These are phyloP conservation scores for Phytophthora podocarpi DNA, from an alignment of 352 stramenopile species.

Conservation along the genomic window DNA sequence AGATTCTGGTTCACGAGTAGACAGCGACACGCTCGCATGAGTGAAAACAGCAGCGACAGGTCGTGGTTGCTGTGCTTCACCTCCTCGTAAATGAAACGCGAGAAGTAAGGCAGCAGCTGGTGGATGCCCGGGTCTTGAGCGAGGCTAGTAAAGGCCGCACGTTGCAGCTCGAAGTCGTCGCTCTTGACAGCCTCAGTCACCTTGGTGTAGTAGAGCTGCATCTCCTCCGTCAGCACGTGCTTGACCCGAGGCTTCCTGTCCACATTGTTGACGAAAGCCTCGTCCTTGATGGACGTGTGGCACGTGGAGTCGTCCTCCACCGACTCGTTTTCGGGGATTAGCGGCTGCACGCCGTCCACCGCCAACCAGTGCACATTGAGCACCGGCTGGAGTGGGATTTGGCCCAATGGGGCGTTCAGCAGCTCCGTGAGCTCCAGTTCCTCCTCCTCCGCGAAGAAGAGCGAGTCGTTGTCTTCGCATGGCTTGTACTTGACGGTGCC, in stretches of 20 bases:
- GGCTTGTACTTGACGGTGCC: slow-evolving; percentile 61
- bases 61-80: slow-evolving; percentile 87
- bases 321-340: slow-evolving; percentile 86
- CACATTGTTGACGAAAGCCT: slow-evolving; percentile 68
- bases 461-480: slow-evolving; percentile 55
- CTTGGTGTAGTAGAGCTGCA: slow-evolving; percentile 91
- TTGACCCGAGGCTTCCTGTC: slow-evolving; percentile 84
- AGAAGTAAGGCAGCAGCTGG: slow-evolving; percentile 90
- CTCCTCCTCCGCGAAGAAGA: slow-evolving; percentile 80
- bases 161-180: slow-evolving; percentile 73
- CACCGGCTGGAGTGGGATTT: slow-evolving; percentile 72
- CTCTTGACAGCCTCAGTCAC: slow-evolving; percentile 84
- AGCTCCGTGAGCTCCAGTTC: slow-evolving; percentile 75
- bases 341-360: slow-evolving; percentile 80
- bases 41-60: slow-evolving; percentile 73
- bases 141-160: slow-evolving; percentile 79
- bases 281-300: slow-evolving; percentile 78
- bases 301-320: slow-evolving; percentile 71
- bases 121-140: slow-evolving; percentile 88
- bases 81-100: slow-evolving; percentile 88
- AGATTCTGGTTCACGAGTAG: slow-evolving; percentile 92
- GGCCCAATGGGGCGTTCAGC: slow-evolving; percentile 74
- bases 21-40: slow-evolving; percentile 91
- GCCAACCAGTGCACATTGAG: slow-evolving; percentile 86
- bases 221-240: slow-evolving; percentile 89